Conservation (phyloP, 164 flowering plant species). For the Dillenia suffruticosa region DNA sequence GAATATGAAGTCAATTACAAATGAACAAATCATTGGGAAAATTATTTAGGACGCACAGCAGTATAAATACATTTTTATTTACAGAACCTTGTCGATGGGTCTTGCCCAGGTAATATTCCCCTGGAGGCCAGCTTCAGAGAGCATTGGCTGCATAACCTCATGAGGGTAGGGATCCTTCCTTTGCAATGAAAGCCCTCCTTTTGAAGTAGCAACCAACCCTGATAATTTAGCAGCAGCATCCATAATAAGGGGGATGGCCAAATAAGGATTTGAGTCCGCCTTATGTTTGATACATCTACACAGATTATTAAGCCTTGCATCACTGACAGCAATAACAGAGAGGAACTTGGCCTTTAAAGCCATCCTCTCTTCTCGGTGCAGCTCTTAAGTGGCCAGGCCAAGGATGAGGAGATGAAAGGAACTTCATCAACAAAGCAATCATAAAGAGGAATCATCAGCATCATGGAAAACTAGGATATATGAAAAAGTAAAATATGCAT, state of each 20-base stretch:
- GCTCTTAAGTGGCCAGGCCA: slow-evolving; percentile 76
- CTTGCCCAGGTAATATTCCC: no score
- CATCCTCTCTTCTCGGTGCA: slow-evolving; percentile 51
- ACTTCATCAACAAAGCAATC: slow-evolving; percentile 36
- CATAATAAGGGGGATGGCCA: slow-evolving; percentile 40
- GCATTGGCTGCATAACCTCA: slow-evolving; percentile 25
- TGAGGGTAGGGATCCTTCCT: slow-evolving; percentile 46
- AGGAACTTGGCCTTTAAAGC: slow-evolving; percentile 49
- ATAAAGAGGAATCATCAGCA: no score
- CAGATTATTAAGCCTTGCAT: slow-evolving; percentile 49
- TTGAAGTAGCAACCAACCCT: slow-evolving; percentile 32
- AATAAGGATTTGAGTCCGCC: slow-evolving; percentile 54
- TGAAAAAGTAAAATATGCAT: no score
- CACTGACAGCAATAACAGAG: slow-evolving; percentile 56
- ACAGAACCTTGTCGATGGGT: no score
- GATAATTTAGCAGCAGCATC: slow-evolving; percentile 42
- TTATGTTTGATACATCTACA: slow-evolving; percentile 62
- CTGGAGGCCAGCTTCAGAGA: no score
- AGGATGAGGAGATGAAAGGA: slow-evolving; percentile 59
- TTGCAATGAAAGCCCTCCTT: slow-evolving; percentile 49
- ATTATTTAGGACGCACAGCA: no score
- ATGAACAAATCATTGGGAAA: no score
- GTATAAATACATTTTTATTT: no score
- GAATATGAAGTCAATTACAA: no score
- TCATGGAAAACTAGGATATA: no score